Conservation (phyloP, 106 monocot genomes). For the Allium cepa region DNA sequence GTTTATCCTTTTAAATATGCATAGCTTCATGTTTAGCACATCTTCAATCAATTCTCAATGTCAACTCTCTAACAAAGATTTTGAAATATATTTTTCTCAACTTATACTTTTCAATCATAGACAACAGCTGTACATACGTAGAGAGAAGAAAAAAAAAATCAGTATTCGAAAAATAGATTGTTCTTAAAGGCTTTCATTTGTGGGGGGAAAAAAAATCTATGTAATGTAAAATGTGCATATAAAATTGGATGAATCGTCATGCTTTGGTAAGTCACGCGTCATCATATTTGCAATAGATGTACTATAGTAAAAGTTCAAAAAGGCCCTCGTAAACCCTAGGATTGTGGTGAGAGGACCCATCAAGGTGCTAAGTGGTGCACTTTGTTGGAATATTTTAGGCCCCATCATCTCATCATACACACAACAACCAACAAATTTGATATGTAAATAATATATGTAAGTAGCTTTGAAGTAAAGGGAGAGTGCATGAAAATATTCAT, state of each 20-base stretch:
- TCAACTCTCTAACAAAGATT: slow-evolving; percentile 2
- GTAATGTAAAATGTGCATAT: too few species aligned
- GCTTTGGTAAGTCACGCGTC: slow-evolving; percentile 6
- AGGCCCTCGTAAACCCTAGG: background rate
- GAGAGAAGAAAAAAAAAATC: too few species aligned
- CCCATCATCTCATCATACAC: slow-evolving; percentile 3
- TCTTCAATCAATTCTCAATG: slow-evolving; percentile 4
- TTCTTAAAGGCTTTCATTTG: too few species aligned
- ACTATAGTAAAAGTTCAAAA: background rate
- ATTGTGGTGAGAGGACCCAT: slow-evolving; percentile 12
- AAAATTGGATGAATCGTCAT: background rate
- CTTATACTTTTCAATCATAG: too few species aligned
- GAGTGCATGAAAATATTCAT: slow-evolving; percentile 4
- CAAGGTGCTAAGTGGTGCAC: slow-evolving; percentile 10
- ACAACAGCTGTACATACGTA: too few species aligned
- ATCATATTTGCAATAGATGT: background rate
- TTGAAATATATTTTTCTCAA: too few species aligned
- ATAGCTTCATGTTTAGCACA: slow-evolving; percentile 4
- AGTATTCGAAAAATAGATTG: too few species aligned
- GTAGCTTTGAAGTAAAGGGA: slow-evolving; percentile 7
- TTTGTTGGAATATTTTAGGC: slow-evolving; percentile 8
- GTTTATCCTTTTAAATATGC: background rate
- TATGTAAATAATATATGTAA: background rate
- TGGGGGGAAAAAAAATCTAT: too few species aligned
- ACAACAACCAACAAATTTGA: slow-evolving; percentile 1